These are phyloP conservation scores for Chrysanthemum seticuspe DNA, from an alignment of 129 eudicot genomes.

Conservation along the genomic window DNA sequence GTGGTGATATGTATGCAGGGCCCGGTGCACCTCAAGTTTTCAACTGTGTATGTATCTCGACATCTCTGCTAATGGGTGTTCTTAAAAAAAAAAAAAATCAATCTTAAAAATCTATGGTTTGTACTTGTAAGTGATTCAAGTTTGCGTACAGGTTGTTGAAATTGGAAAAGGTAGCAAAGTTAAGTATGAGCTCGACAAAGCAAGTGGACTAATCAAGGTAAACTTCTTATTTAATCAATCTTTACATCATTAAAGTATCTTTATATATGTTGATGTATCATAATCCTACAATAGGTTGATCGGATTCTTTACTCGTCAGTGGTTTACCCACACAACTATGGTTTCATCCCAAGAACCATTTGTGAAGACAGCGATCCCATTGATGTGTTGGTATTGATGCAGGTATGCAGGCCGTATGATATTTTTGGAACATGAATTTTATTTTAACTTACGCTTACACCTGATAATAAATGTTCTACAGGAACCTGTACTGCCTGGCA, in stretches of 20 bases:
- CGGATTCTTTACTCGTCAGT: conserved; percentile 92
- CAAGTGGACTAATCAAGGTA: conserved; percentile 84
- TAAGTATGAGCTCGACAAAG: conserved; percentile 92
- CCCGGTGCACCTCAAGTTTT: conserved; percentile 91
- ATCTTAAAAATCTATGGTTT: neutral
- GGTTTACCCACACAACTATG: conserved; percentile 97
- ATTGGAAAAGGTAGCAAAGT: conserved; percentile 96
- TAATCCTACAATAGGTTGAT: conserved; percentile 58
- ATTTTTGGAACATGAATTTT: neutral
- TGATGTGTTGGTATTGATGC: conserved; percentile 94
- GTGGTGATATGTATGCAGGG: conserved; percentile 47
- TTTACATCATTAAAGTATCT: neutral
- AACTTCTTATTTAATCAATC: conserved; percentile 19
- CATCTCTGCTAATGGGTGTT: conserved; percentile 8
- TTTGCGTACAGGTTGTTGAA: conserved; percentile 70
- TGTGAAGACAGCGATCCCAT: conserved; percentile 96
- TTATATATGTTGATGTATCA: conserved; percentile 12
- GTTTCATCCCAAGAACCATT: conserved; percentile 88
- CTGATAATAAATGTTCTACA: conserved; percentile 15
- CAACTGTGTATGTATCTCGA: conserved; percentile 66
- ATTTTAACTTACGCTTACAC: conserved; percentile 20
- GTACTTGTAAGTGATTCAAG: neutral
- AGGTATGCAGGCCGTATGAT: conserved; percentile 42
- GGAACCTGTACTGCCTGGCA: conserved; percentile 95
- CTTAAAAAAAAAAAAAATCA: too few relatives aligned